Evolutionary conservation across 2,329 filamentous ascomycete genomes (phyloP).

Genomic region (Ilyonectria mors-panacis): DNA sequence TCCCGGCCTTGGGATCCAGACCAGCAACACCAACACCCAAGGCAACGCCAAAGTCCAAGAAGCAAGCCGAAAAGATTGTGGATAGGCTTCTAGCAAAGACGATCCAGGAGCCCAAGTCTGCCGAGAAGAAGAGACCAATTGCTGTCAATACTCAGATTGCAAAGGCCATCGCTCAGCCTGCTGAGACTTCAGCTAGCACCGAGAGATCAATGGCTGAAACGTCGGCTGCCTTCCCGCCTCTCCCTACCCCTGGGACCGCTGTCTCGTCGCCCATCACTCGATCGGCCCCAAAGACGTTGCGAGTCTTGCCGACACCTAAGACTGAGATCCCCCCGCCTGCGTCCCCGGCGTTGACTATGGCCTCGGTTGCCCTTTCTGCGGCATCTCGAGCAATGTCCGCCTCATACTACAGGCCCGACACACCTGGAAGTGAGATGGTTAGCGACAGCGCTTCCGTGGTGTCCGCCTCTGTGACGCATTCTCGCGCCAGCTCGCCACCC

Average conservation of each 20-base stretch:
- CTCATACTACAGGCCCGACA: conserved; percentile 74
- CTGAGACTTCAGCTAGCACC: conserved; percentile 46
- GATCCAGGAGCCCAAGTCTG: conserved; percentile 33
- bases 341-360: conserved; percentile 50
- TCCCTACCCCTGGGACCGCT: conserved; percentile 63
- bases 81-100: conserved; percentile 45
- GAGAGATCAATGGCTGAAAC: conserved; percentile 53
- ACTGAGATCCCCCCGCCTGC: conserved; percentile 66
- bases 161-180: conserved; percentile 53
- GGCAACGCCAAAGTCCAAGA: conserved; percentile 53
- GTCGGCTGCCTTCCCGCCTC: conserved; percentile 63
- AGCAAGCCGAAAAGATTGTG: conserved; percentile 49
- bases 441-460: conserved; percentile 85
- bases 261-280: conserved; percentile 66
- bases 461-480: conserved; percentile 77
- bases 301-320: conserved; percentile 79
- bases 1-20: conserved; percentile 66
- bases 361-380: conserved; percentile 50
- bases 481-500: conserved; percentile 81
- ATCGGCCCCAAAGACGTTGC: conserved; percentile 74
- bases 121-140: conserved; percentile 52
- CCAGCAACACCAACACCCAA: conserved; percentile 56
- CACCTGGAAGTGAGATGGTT: conserved; percentile 79
- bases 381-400: conserved; percentile 50
- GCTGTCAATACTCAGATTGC: conserved; percentile 66